These are phyloP conservation scores for Theobroma cacao DNA, from an alignment of 345 rosid species.

Conservation along the genomic window DNA sequence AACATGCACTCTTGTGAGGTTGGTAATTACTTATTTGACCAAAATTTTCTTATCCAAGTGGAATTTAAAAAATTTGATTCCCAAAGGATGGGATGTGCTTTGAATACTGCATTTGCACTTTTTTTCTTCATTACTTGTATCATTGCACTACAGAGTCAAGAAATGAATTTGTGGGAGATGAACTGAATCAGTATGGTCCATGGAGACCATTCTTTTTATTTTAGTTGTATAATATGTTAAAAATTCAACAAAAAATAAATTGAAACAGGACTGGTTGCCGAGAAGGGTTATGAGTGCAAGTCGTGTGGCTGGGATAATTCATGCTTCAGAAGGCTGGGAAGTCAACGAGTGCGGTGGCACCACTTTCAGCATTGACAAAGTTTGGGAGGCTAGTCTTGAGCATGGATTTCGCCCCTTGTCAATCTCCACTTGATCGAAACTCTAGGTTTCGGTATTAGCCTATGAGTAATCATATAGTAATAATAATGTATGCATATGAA, in stretches of 20 bases:
- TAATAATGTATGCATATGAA: neutral
- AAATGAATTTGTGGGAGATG: no score
- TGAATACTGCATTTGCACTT: no score
- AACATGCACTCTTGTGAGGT: conserved; percentile 74
- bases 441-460: neutral
- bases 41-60: neutral
- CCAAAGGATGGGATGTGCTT: no score
- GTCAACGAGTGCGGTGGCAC: conserved; percentile 46
- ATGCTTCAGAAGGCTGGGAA: conserved; percentile 51
- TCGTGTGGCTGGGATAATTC: conserved; percentile 54
- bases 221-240: neutral
- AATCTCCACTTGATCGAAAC: neutral
- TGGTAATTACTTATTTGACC: conserved; percentile 1
- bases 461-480: neutral
- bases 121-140: no score
- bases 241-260: neutral
- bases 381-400: conserved; percentile 49
- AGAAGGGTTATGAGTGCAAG: conserved; percentile 60
- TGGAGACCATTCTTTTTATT: neutral
- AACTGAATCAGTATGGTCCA: no score
- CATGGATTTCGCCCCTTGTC: conserved; percentile 50
- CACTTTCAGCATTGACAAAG: conserved; percentile 25
- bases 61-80: no score
- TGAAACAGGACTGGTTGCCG: conserved; percentile 55
- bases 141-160: no score